Evolutionary conservation across 352 stramenopile genomes (phyloP).

Genomic region (Phytophthora agathidicida): DNA sequence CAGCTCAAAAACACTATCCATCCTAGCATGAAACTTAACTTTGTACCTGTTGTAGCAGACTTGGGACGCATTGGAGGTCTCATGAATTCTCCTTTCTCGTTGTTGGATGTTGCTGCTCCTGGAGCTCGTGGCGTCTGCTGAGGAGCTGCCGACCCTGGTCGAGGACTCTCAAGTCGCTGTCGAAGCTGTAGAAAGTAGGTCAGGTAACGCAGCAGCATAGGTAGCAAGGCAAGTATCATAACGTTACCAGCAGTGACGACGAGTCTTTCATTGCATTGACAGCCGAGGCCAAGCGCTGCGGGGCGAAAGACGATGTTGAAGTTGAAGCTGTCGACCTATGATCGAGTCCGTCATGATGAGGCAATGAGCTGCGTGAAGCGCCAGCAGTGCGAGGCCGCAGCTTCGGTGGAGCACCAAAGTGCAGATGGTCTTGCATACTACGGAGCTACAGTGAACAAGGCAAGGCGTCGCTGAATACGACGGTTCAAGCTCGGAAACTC

Average conservation of each 20-base stretch:
- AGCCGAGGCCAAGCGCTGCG: conserved; percentile 15
- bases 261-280: conserved; percentile 22
- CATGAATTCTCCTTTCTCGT: conserved; percentile 31
- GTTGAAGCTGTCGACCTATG: conserved; percentile 3
- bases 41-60: conserved; percentile 30
- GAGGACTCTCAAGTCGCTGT: conserved; percentile 51
- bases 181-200: conserved; percentile 48
- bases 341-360: conserved; percentile 7
- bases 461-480: background rate
- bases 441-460: background rate
- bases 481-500: conserved; percentile 1
- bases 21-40: background rate
- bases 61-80: conserved; percentile 53
- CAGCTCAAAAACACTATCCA: background rate
- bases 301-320: conserved; percentile 14
- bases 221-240: no score
- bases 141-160: conserved; percentile 35
- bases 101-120: conserved; percentile 1
- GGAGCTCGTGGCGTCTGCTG: conserved; percentile 19
- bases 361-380: conserved; percentile 20
- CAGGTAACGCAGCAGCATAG: no score
- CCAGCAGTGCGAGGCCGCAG: conserved; percentile 57
- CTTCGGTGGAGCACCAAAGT: conserved; percentile 55
- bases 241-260: conserved; percentile 12
- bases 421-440: conserved; percentile 58